Conservation (phyloP, 1,284 basidiomycete species). For the Malassezia sp. region DNA sequence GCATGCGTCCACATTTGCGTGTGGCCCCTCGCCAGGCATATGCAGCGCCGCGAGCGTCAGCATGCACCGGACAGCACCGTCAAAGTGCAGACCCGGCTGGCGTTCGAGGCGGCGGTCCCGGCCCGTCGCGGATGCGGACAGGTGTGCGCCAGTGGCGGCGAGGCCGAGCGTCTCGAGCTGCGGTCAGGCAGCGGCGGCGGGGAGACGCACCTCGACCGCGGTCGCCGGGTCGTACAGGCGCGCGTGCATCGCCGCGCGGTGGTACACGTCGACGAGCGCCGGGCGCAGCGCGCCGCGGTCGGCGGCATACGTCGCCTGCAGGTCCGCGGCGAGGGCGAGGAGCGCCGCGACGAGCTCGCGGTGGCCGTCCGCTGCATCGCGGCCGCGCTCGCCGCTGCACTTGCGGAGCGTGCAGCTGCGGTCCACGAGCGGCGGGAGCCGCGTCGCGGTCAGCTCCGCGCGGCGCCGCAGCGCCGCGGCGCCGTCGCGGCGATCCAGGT, state of each 20-base stretch:
- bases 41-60: constrained; percentile 19
- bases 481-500: constrained; percentile 31
- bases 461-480: constrained; percentile 20
- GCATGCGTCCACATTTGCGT: constrained; percentile 4
- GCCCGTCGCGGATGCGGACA: background rate
- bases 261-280: constrained; percentile 30
- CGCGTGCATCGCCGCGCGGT: constrained; percentile 24
- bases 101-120: constrained; percentile 12
- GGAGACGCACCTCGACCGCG: no score
- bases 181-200: no score
- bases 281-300: constrained; percentile 23
- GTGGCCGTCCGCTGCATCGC: constrained; percentile 25
- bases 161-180: constrained; percentile 18
- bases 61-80: constrained; percentile 30
- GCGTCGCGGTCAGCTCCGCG: constrained; percentile 24
- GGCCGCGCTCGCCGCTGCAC: no score
- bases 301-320: constrained; percentile 28
- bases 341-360: constrained; percentile 26
- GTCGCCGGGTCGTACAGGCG: constrained; percentile 18
- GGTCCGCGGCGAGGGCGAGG: constrained; percentile 19
- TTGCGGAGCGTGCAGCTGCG: constrained; percentile 33
- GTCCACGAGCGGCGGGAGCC: constrained; percentile 29
- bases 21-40: no score
- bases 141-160: constrained; percentile 19
- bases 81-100: constrained; percentile 31